Base-by-base conservation (phyloP, 2,329 filamentous ascomycete genomes). In the Penicillium nordicum region DNA sequence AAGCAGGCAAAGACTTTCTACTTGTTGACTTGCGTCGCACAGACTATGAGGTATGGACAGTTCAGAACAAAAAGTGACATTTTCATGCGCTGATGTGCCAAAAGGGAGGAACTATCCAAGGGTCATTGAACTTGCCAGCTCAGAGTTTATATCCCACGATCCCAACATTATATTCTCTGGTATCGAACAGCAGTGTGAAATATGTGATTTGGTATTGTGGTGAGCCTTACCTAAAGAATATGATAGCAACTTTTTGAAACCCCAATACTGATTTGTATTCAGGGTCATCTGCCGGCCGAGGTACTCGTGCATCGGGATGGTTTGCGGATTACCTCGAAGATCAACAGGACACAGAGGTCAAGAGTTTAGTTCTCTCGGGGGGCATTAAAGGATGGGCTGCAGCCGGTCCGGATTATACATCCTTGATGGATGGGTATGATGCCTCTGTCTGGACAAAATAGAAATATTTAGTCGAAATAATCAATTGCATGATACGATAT, bases 101-200 rank as follows among this genome's bases (percentile, higher is more conserved):
- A 10, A 29, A 65, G 82, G 85, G 86, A 27, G 85, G 84, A 40
- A 86, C 84, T 0, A 81, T 88, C 53, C 72, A 73, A 9, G 79
- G 78, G 2, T 85, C 84, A 1, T 74, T 88, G 23, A 78, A 77
- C 54, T 66, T 76, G 0, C 74, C 74, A 1, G 74, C 75, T 1
- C 75, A 78, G 59, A 76, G 68, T 52, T 58, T 78, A 3, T 75
- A 74, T 53, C 67, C 65, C 8, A 68, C 70, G 0, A 58, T 77
- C 7, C 68, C 74, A 25, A 72, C 71, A 0, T 41, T 77, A 14
- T 74, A 74, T 55, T 53, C 57, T 2, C 55, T 77, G 18, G 62
- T 75, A 4, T 59, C 62, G 8, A 63, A 62, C 25, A 69, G 67
- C 11, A 62, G 62, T 0, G 65, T 76, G 9, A 66, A 69, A 36